phyloP scores from a whole-genome alignment of 2,329 filamentous ascomycete species.

The Pseudogymnoascus sp. region DNA sequence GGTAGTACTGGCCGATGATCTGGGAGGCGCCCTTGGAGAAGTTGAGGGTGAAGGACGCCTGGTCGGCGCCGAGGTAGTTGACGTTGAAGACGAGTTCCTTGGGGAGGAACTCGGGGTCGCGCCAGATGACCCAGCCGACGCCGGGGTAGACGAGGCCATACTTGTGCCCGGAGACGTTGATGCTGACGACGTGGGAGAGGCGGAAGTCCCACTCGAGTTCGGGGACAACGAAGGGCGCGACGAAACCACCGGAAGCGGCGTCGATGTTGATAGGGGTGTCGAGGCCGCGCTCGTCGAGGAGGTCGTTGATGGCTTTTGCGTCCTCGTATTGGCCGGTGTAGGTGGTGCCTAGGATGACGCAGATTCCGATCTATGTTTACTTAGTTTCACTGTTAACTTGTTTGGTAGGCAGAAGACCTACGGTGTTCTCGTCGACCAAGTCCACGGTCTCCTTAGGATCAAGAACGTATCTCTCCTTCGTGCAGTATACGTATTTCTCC shows the following conservation, averaged over 20 bases:
- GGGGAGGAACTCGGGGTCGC: constrained; percentile 71
- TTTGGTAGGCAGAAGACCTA: constrained; percentile 42
- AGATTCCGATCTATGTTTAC: constrained; percentile 64
- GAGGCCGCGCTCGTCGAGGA: constrained; percentile 64
- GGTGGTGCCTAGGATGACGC: constrained; percentile 81
- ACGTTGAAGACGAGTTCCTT: constrained; percentile 95
- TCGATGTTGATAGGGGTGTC: constrained; percentile 90
- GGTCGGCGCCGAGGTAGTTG: constrained; percentile 94
- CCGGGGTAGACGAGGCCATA: constrained; percentile 75
- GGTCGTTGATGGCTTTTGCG: constrained; percentile 82
- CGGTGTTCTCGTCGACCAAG: constrained; percentile 56
- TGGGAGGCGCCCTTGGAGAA: constrained; percentile 94
- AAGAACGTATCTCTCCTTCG: constrained; percentile 51
- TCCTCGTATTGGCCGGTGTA: constrained; percentile 97
- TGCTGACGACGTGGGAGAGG: constrained; percentile 78
- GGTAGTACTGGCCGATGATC: constrained; percentile 95
- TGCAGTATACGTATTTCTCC: constrained; percentile 68
- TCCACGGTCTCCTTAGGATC: constrained; percentile 53
- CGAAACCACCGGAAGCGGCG: constrained; percentile 85
- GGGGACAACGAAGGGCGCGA: constrained; percentile 82
- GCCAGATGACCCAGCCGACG: constrained; percentile 91
- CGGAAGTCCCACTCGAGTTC: constrained; percentile 87
- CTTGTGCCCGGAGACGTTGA: constrained; percentile 94
- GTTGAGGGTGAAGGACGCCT: constrained; percentile 93
- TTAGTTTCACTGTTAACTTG: neutral